Evolutionary conservation across 305 asterid genomes (phyloP).

Genomic region (Solanum hybrid): DNA sequence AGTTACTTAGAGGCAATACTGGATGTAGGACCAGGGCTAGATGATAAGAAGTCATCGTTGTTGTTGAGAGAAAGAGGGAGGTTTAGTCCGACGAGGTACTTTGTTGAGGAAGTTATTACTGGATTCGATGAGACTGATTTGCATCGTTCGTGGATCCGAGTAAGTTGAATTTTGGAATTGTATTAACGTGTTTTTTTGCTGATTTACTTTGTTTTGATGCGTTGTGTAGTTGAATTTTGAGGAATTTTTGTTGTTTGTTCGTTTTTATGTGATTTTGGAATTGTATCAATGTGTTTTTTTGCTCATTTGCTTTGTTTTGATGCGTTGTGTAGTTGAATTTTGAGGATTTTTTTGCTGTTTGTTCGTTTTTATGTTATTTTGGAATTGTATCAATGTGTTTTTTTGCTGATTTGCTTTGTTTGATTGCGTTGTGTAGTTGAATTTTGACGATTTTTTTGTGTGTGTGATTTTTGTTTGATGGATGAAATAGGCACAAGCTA

Average conservation of each 20-base stretch:
- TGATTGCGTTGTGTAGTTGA: not conserved
- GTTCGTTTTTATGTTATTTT: not conserved
- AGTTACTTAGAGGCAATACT: constrained; percentile 89
- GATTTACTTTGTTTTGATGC: not conserved
- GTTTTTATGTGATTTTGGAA: not conserved
- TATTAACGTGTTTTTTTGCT: not conserved
- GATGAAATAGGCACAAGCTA: constrained; percentile 58
- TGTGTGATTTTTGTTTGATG: not conserved
- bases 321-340: not conserved
- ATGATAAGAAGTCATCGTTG: constrained; percentile 53
- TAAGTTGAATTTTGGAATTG: constrained; percentile 10
- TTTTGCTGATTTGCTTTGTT: not conserved
- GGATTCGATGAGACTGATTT: constrained; percentile 95
- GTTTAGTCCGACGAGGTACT: constrained; percentile 90
- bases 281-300: not conserved
- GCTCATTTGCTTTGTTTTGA: not conserved
- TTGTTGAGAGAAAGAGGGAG: constrained; percentile 85
- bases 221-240: constrained; percentile 5
- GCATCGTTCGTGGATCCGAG: constrained; percentile 81
- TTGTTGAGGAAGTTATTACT: constrained; percentile 81
- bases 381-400: not conserved
- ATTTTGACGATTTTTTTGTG: not conserved
- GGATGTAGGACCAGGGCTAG: constrained; percentile 74
- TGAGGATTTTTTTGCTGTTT: not conserved
- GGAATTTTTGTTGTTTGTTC: not conserved